Conservation (phyloP, 2,329 filamentous ascomycete genomes). For the Cadophora sp. region DNA sequence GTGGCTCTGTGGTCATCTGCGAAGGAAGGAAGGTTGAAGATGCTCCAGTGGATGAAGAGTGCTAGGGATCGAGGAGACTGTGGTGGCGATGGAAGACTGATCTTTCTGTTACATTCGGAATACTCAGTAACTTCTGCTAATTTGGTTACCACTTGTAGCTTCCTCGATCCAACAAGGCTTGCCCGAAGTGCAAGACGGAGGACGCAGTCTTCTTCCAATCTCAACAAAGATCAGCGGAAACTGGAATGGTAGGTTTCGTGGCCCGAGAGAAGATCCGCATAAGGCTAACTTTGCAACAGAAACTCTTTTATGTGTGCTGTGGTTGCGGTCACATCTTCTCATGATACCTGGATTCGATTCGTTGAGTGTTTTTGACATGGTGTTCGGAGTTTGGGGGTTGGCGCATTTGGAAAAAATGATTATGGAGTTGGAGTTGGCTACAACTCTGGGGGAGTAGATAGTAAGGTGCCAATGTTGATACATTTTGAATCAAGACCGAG, state of each 20-base stretch:
- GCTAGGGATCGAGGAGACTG: conserved; percentile 11
- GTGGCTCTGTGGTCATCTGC: conserved; percentile 54
- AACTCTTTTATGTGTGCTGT: conserved; percentile 94
- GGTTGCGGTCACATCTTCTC: conserved; percentile 88
- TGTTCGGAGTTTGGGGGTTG: conserved; percentile 26
- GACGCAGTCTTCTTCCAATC: conserved; percentile 99
- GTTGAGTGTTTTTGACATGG: conserved; percentile 18
- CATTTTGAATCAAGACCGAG: conserved; percentile 28
- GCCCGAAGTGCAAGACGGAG: conserved; percentile 82
- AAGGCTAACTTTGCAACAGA: conserved; percentile 58
- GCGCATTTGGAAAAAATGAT: conserved; percentile 21
- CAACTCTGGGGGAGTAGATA: conserved; percentile 10
- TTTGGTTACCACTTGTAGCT: conserved; percentile 66
- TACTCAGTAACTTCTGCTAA: conserved; percentile 45
- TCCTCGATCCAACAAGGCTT: conserved; percentile 85
- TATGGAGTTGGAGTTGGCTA: conserved; percentile 25
- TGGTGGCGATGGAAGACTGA: conserved; percentile 21
- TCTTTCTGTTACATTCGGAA: conserved; percentile 25
- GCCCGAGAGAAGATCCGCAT: neutral
- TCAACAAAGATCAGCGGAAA: conserved; percentile 94
- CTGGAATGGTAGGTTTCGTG: conserved; percentile 83
- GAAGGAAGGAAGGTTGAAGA: conserved; percentile 30
- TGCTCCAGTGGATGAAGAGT: conserved; percentile 21
- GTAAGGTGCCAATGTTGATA: conserved; percentile 25
- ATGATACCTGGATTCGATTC: conserved; percentile 44